Evolutionary conservation across 768 basidiomycete genomes (phyloP), one percentile per base, ranked within the genome.

Genomic region (Exidia glandulosa): DNA sequence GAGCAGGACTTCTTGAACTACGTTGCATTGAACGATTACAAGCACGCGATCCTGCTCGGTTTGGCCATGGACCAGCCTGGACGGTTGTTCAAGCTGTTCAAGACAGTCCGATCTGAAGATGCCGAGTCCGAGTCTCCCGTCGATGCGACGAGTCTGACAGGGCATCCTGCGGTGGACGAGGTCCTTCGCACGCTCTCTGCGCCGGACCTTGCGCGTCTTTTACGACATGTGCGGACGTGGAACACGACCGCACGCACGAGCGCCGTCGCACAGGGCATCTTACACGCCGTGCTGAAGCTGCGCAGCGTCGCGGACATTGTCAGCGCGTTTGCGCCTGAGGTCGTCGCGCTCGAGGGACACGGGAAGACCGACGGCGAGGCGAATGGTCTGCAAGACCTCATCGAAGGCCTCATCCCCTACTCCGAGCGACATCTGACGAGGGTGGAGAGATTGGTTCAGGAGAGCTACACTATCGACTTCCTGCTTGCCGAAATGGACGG

Each of bases 1-100:
- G 93, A 97, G 69, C 96, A 99, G 80, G 93, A 97, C 67, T 94
- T 94, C 71, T 74, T 83, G 65, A 97, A 97, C 70, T 97, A 90
- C 66, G 74, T 98, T 59, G 79, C 85, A 13, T 73, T 96, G 64
- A 83, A 88, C 61, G 94, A 98, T 71, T 97, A 96, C 73, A 84
- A 83, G 59, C 84, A 84, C 67, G 96, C 96, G 1, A 92, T 98
- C 66, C 79, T 91, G 64, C 83, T 98, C 48, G 94, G 95, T 6
- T 79, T 99, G 60, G 83, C 87, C 1, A 94, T 97, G 86, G 82
- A 87, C 61, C 95, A 98, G 67, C 96, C 95, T 10, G 91, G 92
- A 27, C 83, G 91, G 30, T 78, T 98, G 12, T 76, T 92, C 55
- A 75, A 78, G 2, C 79, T 99, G 29, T 95, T 99, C 76, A 79